phyloP scores from a whole-genome alignment of 164 flowering plant species.

The Piper betle region DNA sequence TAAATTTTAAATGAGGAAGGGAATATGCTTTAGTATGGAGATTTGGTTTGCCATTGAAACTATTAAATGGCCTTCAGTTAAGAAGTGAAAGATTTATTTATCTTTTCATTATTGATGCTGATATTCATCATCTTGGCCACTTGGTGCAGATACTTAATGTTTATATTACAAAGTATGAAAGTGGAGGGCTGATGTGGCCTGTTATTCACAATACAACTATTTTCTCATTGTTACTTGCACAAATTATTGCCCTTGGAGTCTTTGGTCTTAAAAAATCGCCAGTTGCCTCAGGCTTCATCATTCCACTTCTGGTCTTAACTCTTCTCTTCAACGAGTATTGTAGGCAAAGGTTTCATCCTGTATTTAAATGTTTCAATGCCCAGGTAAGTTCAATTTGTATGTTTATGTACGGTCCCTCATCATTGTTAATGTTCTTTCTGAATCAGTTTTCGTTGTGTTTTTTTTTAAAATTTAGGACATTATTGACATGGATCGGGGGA shows the following conservation, averaged over 20 bases:
- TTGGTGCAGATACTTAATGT: slow-evolving; percentile 70
- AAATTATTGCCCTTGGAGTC: slow-evolving; percentile 72
- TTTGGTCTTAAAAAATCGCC: slow-evolving; percentile 66
- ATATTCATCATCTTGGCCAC: neutral
- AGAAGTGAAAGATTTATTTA: too few relatives aligned
- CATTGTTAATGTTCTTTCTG: too few relatives aligned
- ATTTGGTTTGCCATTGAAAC: too few relatives aligned
- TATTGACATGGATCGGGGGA: slow-evolving; percentile 78
- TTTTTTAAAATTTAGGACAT: slow-evolving; percentile 28
- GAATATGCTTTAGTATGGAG: too few relatives aligned
- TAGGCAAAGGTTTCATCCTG: slow-evolving; percentile 64
- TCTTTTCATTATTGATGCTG: neutral
- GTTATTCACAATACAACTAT: slow-evolving; percentile 72
- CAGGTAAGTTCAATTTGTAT: slow-evolving; percentile 28
- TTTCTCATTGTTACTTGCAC: slow-evolving; percentile 71
- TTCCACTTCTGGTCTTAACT: slow-evolving; percentile 55
- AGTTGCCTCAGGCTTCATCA: slow-evolving; percentile 64
- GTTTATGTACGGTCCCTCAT: neutral
- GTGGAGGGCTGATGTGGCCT: slow-evolving; percentile 83
- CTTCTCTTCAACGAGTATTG: slow-evolving; percentile 80
- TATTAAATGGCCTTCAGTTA: too few relatives aligned
- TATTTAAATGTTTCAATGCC: slow-evolving; percentile 41
- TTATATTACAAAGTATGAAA: slow-evolving; percentile 58
- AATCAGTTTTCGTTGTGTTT: too few relatives aligned
- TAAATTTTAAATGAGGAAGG: too few relatives aligned